Base-by-base conservation (phyloP, 1,139 yeast genomes). In the Debaryomyces nepalensis region DNA sequence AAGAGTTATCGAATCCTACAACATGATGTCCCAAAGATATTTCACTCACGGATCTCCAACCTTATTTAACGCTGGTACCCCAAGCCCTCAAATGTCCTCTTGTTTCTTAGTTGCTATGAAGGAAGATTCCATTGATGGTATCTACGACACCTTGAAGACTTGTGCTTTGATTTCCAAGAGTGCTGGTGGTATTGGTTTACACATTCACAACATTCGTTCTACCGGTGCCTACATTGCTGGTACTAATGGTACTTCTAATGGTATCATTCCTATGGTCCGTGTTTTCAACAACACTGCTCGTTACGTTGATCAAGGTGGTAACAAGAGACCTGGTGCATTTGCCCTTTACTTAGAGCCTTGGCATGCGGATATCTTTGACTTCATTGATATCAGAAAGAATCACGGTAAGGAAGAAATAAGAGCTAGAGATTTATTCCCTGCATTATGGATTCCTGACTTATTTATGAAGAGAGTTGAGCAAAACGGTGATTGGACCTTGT, bases 41-140 rank as follows among this genome's bases (percentile, higher is more conserved):
- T 88, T 88, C 70, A 87, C 91, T 31, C 96, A 88, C 59, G 96
- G 93, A 22, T 86, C 95, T 30, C 96, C 96, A 39, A 89, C 96
- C 18, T 73, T 88, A 48, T 88, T 86, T 75, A 89, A 88, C 55
- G 91, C 96, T 23, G 96, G 96, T 58, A 88, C 96, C 37, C 91
- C 91, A 49, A 77, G 75, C 56, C 88, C 95, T 33, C 93, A 85
- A 63, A 83, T 88, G 52, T 78, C 83, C 8, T 77, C 82, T 5
- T 79, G 84, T 50, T 79, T 78, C 59, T 61, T 78, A 34, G 65
- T 79, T 10, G 82, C 81, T 9, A 77, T 77, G 81, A 69, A 77
- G 47, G 81, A 75, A 16, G 84, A 79, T 54, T 78, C 83, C 4
- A 76, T 79, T 22, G 83, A 79, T 44, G 83, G 82, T 5, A 78